Conservation (phyloP, 2,329 filamentous ascomycete genomes). For the Penicillium sp. region DNA sequence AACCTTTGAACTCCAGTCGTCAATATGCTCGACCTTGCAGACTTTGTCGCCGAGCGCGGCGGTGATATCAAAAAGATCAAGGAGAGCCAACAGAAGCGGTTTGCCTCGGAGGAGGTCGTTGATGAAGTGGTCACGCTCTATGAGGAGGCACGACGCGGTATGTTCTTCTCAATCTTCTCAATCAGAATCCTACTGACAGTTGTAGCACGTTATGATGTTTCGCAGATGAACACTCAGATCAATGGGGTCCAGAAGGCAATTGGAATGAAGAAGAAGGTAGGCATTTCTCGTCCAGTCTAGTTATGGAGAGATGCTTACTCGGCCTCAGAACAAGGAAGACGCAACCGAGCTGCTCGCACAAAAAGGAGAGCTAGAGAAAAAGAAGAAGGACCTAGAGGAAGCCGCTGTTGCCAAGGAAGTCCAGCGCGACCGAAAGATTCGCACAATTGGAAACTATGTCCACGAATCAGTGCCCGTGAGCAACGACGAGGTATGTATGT, state of each 20-base stretch:
- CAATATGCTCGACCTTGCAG: conserved; percentile 71
- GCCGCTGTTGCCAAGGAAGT: conserved; percentile 72
- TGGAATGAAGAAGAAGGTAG: conserved; percentile 82
- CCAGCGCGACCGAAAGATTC: conserved; percentile 72
- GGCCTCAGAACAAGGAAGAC: conserved; percentile 74
- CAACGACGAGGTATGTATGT: conserved; percentile 66
- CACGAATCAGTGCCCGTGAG: conserved; percentile 82
- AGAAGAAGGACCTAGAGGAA: conserved; percentile 78
- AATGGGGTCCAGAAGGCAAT: conserved; percentile 90
- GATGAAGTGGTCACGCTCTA: conserved; percentile 87
- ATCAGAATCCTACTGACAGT: not conserved
- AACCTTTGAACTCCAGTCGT: conserved; percentile 4
- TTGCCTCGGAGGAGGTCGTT: conserved; percentile 77
- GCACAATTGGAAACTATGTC: conserved; percentile 85
- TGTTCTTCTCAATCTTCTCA: conserved; percentile 20
- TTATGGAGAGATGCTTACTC: conserved; percentile 8
- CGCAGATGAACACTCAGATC: conserved; percentile 78
- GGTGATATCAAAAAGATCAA: conserved; percentile 89
- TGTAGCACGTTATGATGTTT: conserved; percentile 70
- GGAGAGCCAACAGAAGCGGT: conserved; percentile 81
- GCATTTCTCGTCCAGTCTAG: conserved; percentile 8
- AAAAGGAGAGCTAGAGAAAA: conserved; percentile 73
- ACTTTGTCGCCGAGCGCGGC: conserved; percentile 82
- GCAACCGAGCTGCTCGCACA: conserved; percentile 75
- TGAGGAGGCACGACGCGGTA: conserved; percentile 78